Percentiles rank a stretch among this genome's conserved stretches.
These are phyloP conservation scores for Perilla frutescens DNA, from an alignment of 257 asterid genomes.

Conservation along the genomic window DNA sequence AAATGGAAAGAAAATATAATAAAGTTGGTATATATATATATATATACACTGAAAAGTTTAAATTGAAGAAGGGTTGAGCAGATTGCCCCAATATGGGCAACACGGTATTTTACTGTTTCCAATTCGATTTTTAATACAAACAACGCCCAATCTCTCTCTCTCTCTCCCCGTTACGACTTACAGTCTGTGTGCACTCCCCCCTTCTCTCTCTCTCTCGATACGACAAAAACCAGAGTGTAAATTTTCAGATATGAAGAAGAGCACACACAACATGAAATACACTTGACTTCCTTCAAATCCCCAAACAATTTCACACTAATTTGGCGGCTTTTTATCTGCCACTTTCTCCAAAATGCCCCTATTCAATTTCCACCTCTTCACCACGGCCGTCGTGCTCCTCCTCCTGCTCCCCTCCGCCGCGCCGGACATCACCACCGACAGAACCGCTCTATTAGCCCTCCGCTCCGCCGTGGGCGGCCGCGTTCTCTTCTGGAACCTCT, in stretches of 20 bases:
- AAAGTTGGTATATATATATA: neutral
- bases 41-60: too few species aligned
- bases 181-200: constrained; percentile 6
- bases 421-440: constrained; percentile 67
- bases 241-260: neutral
- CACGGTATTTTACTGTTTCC: constrained; percentile 7
- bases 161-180: constrained; percentile 5
- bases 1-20: neutral
- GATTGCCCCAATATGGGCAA: neutral
- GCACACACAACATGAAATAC: constrained; percentile 32
- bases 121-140: neutral
- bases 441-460: constrained; percentile 67
- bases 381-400: constrained; percentile 34
- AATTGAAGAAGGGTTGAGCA: neutral
- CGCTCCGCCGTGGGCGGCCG: constrained; percentile 79
- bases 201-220: neutral
- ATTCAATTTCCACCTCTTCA: constrained; percentile 36
- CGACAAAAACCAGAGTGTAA: neutral
- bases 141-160: neutral
- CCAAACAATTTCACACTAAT: neutral
- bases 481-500: constrained; percentile 59
- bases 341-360: constrained; percentile 26
- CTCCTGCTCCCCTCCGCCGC: constrained; percentile 40
- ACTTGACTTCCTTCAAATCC: constrained; percentile 30
- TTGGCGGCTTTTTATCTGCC: neutral